Base-by-base conservation (phyloP, 2,329 filamentous ascomycete genomes). In the Xenosphaeropsis pyriputrescens region DNA sequence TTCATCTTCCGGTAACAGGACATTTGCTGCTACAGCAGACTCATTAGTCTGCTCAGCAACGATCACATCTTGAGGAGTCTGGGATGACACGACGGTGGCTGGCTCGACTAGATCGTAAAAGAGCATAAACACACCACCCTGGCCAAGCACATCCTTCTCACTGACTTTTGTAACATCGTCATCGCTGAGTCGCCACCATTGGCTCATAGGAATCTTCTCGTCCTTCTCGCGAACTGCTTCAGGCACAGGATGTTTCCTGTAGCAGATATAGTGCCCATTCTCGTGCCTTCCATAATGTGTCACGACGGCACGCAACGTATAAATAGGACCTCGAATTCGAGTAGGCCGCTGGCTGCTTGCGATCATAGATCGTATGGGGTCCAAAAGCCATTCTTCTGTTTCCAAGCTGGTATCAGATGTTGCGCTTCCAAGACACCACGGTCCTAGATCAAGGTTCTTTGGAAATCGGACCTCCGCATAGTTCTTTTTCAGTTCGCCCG, bases 221-320 rank as follows among this genome's bases (percentile, higher is more conserved):
- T 47, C 39, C 6, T 49, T 50, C 19, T 57, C 53, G 5, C 45
- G 45, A n/a, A 45, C 52, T 3, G 31, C 15, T 6, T 39, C 34
- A 11, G 36, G 18, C 31, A 34, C 37, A 2, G 72, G 67, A 50
- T 85, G 79, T 50, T 80, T 83, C 37, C 85, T 72, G 57, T 91
- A 94, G 55, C 85, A 93, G 30, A 95, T 77, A 49, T 98, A 96
- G 59, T 98, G 91, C 0, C 91, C 91, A 49, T 93, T 94, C 44
- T 95, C 86, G 55, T 96, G 91, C 22, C 82, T 70, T 4, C 91
- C 91, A 43, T 82, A 84, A 54, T 96, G 91, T 1, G 85, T 91
- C 8, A 96, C 73, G 0, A 89, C 82, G 19, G 88, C 85, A 38
- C 81, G 74, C 13, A 96, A 64, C 51, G 84, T 75, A 54, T 93